Percentiles rank a stretch among this genome's conserved stretches.
These are phyloP conservation scores for Oxytropis ochrocephala DNA, from an alignment of 306 rosid species.

Conservation along the genomic window DNA sequence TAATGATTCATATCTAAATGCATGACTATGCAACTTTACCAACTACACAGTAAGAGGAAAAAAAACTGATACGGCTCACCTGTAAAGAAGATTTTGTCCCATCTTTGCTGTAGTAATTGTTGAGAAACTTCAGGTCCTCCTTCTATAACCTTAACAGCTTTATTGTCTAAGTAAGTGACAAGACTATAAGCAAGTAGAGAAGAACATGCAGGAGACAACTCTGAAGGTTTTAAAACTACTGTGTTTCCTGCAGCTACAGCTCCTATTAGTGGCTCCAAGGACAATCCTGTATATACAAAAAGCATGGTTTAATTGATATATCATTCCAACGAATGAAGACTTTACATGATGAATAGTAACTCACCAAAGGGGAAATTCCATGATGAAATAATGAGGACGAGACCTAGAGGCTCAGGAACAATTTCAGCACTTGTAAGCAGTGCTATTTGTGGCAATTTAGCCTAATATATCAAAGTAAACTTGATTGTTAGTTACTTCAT, in stretches of 20 bases:
- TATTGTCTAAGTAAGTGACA: slow-evolving; percentile 34
- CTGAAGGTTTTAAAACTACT: slow-evolving; percentile 64
- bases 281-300: slow-evolving; percentile 36
- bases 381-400: slow-evolving; percentile 66
- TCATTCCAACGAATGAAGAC: neutral
- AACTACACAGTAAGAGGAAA: no score
- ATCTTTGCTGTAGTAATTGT: slow-evolving; percentile 38
- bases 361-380: slow-evolving; percentile 87
- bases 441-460: slow-evolving; percentile 55
- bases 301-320: neutral
- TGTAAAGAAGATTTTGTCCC: slow-evolving; percentile 83
- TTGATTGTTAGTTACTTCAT: neutral
- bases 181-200: slow-evolving; percentile 39
- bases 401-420: slow-evolving; percentile 64
- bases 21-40: no score
- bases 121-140: slow-evolving; percentile 48
- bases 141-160: slow-evolving; percentile 51
- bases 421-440: slow-evolving; percentile 56
- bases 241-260: slow-evolving; percentile 77
- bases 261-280: slow-evolving; percentile 79
- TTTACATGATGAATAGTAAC: neutral
- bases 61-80: slow-evolving; percentile 21
- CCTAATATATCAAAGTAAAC: slow-evolving; percentile 41
- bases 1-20: no score
- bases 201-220: slow-evolving; percentile 50